Conservation (phyloP, 768 basidiomycete genomes). For the Leccinum imitatum region DNA sequence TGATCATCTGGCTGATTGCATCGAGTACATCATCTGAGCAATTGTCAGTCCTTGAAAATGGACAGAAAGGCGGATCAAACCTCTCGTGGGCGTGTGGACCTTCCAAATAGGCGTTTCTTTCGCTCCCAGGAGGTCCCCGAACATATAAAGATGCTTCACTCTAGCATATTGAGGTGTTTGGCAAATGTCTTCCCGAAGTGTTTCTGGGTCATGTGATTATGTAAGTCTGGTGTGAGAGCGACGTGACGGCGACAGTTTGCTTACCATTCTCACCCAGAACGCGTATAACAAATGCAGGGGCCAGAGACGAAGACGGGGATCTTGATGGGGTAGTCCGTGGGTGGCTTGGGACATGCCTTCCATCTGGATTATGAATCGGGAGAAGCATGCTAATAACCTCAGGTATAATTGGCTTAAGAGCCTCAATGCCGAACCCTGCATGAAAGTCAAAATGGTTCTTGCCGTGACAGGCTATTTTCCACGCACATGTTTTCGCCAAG, state of each 20-base stretch:
- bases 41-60: neutral
- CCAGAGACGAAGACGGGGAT: constrained; percentile 10
- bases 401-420: constrained; percentile 8
- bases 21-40: constrained; percentile 10
- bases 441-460: neutral
- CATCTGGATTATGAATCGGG: constrained; percentile 2
- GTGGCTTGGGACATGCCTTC: neutral
- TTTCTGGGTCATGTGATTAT: constrained; percentile 8
- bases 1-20: constrained; percentile 8
- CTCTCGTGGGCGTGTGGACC: constrained; percentile 12
- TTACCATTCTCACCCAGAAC: constrained; percentile 14
- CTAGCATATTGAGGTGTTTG: constrained; percentile 12
- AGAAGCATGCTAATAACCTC: constrained; percentile 15
- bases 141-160: constrained; percentile 19
- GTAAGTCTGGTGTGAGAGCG: neutral
- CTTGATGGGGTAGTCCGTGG: neutral
- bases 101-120: constrained; percentile 13
- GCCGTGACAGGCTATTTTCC: neutral
- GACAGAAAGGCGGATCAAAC: neutral
- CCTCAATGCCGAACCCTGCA: constrained; percentile 15
- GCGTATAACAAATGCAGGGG: constrained; percentile 17
- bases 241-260: neutral
- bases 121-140: constrained; percentile 6
- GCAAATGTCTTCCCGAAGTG: constrained; percentile 20
- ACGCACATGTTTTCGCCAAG: constrained; percentile 17